Base-by-base conservation (phyloP, 176 grass and related monocot species). In the Carex scoparia region DNA sequence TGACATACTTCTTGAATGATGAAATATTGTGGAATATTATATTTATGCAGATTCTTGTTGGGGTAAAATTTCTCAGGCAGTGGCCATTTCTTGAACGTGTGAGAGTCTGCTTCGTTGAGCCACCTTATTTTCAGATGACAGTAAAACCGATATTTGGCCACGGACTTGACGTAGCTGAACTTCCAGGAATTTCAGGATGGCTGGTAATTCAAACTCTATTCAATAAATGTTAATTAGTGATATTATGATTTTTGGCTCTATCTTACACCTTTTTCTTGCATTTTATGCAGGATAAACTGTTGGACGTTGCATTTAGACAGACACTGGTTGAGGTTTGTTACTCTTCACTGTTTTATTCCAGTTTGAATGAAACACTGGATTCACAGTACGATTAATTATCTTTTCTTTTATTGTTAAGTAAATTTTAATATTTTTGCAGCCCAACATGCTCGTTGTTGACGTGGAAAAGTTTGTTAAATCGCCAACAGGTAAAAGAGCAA, bases 101-200 rank as follows among this genome's bases (percentile, higher is more conserved):
- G 57, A 91, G 93, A 87, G 85, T 99, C 40, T 99, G 96, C 85
- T 99, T 99, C 89, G 90, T 94, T 80, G 93, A 99, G 72, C 91
- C 96, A 84, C 96, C 96, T 35, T 99, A 95, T 84, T 95, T 99
- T 68, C 96, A 99, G 82, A 99, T 99, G 93, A 95, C 84, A 19
- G 93, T 99, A 61, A 99, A 99, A 85, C 93, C 96, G 7, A 81
- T 99, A 88, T 95, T 99, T 37, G 27, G 93, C 37, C 91, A 95
- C 69, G 96, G 96, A 57, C 80, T 99, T 72, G 96, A 99, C 89
- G 93, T 99, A 33, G 90, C 96, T 69, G 96, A 99, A 89, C 85
- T 99, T 81, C 96, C 96, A 63, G 93, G 93, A 81, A 95, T 99
- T 90, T 95, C 93, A 78, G 96, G 96, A 84, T 99, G 96, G 93